Conservation (phyloP, 495 filamentous ascomycete genomes). For the Saxispiralis lemnorum region DNA sequence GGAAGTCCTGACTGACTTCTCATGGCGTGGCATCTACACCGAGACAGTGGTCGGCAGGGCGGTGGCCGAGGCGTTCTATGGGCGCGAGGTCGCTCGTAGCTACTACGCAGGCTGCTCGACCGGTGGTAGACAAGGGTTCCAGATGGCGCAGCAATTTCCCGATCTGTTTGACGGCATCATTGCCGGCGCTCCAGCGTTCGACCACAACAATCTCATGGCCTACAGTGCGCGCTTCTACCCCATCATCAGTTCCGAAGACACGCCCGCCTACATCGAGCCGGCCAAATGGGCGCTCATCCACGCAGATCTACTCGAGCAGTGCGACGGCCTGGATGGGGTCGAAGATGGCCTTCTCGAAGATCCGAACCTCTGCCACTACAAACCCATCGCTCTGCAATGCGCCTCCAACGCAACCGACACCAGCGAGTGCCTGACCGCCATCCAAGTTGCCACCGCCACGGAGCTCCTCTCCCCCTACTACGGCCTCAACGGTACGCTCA, state of each 20-base stretch:
- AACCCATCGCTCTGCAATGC: constrained; percentile 15
- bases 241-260: constrained; percentile 26
- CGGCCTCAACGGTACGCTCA: constrained; percentile 16
- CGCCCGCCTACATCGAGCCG: constrained; percentile 17
- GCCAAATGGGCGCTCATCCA: constrained; percentile 19
- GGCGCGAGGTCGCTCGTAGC: constrained; percentile 27
- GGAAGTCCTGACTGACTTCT: constrained; percentile 20
- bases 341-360: constrained; percentile 22
- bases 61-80: constrained; percentile 32
- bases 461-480: constrained; percentile 11
- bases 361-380: constrained; percentile 16
- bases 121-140: constrained; percentile 38
- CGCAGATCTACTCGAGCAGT: constrained; percentile 16
- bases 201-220: constrained; percentile 33
- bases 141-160: constrained; percentile 33
- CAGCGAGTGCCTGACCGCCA: constrained; percentile 17
- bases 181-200: constrained; percentile 19
- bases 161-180: constrained; percentile 34
- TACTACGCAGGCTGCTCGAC: constrained; percentile 43
- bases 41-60: constrained; percentile 27
- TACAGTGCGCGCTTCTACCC: constrained; percentile 38
- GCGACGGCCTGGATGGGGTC: constrained; percentile 18
- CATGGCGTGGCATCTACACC: constrained; percentile 24
- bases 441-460: constrained; percentile 11
- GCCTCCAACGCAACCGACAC: neutral